Percentiles rank a stretch among this genome's conserved stretches.
phyloP scores from a whole-genome alignment of 441 rosid species.

The Populus hybrid region DNA sequence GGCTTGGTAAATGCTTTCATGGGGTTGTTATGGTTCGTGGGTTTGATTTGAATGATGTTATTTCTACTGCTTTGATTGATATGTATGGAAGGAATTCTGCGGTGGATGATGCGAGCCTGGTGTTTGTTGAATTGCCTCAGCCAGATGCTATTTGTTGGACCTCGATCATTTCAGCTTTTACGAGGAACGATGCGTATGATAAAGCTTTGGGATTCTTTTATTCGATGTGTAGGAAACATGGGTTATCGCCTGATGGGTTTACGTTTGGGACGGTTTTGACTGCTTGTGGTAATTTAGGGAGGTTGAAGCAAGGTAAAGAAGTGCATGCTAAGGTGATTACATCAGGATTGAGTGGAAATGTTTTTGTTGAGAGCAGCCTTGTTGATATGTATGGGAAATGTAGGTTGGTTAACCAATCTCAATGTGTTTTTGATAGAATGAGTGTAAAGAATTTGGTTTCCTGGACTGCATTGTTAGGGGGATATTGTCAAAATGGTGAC shows the following conservation, averaged over 20 bases:
- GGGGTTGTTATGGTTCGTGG: conserved; percentile 57
- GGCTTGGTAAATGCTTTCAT: conserved; percentile 61
- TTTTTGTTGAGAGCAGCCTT: conserved; percentile 72
- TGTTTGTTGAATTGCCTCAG: conserved; percentile 72
- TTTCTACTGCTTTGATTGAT: conserved; percentile 60
- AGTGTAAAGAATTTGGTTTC: conserved; percentile 56
- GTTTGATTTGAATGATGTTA: conserved; percentile 48
- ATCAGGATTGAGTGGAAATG: conserved; percentile 49
- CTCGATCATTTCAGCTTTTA: conserved; percentile 56
- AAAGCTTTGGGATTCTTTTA: conserved; percentile 53
- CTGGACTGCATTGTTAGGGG: conserved; percentile 76
- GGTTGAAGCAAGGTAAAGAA: conserved; percentile 70
- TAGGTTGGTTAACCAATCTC: conserved; percentile 48
- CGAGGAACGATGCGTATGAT: conserved; percentile 55
- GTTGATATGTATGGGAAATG: conserved; percentile 96
- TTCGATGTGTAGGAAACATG: conserved; percentile 47
- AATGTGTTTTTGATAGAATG: conserved; percentile 65
- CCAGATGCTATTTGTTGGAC: conserved; percentile 84
- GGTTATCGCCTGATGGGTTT: conserved; percentile 55
- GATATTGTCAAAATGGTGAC: conserved; percentile 69
- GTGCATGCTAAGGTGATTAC: conserved; percentile 60
- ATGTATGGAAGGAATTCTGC: conserved; percentile 64
- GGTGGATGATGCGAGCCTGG: conserved; percentile 38
- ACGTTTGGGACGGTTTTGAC: conserved; percentile 71
- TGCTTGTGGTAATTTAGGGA: conserved; percentile 73